phyloP scores from a whole-genome alignment of 1,284 basidiomycete species.

The Pseudozyma hubeiensis region DNA sequence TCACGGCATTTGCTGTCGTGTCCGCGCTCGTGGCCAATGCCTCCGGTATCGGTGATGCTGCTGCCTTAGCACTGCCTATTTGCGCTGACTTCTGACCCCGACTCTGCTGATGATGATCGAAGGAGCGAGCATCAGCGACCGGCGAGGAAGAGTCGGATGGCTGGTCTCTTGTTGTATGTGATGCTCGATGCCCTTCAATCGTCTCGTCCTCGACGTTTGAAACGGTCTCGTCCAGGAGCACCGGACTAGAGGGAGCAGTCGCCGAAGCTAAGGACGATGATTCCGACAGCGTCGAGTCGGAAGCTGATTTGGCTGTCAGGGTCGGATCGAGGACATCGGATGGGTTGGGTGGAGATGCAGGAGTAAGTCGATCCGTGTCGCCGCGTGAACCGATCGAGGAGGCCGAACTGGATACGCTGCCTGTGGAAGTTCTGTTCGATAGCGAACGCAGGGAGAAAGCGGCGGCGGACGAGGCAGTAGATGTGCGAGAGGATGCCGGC shows the following conservation, averaged over 20 bases:
- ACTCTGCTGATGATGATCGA: neutral
- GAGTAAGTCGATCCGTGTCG: conserved; percentile 29
- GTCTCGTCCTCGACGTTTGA: neutral
- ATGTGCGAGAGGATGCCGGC: conserved; percentile 43
- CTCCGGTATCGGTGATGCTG: neutral
- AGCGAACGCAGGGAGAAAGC: conserved; percentile 55
- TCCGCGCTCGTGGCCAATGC: neutral
- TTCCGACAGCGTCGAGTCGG: conserved; percentile 7
- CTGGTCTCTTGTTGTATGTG: conserved; percentile 3
- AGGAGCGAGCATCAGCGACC: neutral
- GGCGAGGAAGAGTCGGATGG: conserved; percentile 7
- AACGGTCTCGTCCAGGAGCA: neutral
- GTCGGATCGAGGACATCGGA: conserved; percentile 8
- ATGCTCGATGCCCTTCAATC: conserved; percentile 3
- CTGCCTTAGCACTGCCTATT: neutral
- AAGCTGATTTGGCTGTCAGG: conserved; percentile 5
- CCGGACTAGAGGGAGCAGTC: conserved; percentile 32
- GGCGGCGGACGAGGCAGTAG: conserved; percentile 52
- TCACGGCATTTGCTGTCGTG: neutral
- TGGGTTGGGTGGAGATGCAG: conserved; percentile 15
- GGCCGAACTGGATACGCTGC: conserved; percentile 48
- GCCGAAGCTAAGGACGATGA: conserved; percentile 23
- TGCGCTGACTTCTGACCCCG: neutral
- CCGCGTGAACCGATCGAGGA: conserved; percentile 28
- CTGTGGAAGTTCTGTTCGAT: conserved; percentile 55